Conservation (phyloP, 2,329 filamentous ascomycete species). For the Cadophora luteo-olivacea region DNA sequence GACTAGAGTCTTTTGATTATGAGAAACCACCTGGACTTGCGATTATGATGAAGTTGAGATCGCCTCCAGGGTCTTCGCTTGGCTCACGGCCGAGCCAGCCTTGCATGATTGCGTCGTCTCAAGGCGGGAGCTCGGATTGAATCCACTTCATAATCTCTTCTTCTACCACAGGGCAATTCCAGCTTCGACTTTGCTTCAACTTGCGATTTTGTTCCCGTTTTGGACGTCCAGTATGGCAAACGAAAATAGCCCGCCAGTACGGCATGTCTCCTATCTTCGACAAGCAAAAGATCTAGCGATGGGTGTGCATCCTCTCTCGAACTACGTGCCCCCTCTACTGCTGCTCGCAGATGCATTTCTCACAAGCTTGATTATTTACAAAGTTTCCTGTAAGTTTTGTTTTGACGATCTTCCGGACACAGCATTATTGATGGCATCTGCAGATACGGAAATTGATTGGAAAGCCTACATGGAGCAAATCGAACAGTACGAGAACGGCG, state of each 20-base stretch:
- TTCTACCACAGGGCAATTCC: not conserved
- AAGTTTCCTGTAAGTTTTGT: slow-evolving; percentile 39
- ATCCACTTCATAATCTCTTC: not conserved
- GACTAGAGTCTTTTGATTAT: no score
- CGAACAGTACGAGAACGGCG: slow-evolving; percentile 77
- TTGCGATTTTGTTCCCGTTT: not conserved
- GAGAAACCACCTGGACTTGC: no score
- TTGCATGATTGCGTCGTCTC: slow-evolving; percentile 4
- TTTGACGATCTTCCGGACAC: no score
- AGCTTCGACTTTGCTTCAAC: not conserved
- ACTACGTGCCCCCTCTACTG: slow-evolving; percentile 37
- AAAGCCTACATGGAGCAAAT: slow-evolving; percentile 96
- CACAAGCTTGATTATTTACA: slow-evolving; percentile 40
- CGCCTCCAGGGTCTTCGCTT: not conserved
- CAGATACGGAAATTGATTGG: slow-evolving; percentile 99
- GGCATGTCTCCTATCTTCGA: slow-evolving; percentile 27
- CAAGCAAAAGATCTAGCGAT: slow-evolving; percentile 39
- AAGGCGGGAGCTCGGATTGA: slow-evolving; percentile 3
- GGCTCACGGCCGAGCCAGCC: slow-evolving; percentile 1
- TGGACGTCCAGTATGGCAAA: not conserved
- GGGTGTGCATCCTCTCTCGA: slow-evolving; percentile 39
- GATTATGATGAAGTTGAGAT: no score
- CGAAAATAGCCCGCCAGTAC: slow-evolving; percentile 19
- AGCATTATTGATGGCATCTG: not conserved
- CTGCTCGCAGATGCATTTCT: slow-evolving; percentile 42